These are phyloP conservation scores for Saccharomyces hybrid DNA, from an alignment of 1,139 yeast species.

Conservation along the genomic window DNA sequence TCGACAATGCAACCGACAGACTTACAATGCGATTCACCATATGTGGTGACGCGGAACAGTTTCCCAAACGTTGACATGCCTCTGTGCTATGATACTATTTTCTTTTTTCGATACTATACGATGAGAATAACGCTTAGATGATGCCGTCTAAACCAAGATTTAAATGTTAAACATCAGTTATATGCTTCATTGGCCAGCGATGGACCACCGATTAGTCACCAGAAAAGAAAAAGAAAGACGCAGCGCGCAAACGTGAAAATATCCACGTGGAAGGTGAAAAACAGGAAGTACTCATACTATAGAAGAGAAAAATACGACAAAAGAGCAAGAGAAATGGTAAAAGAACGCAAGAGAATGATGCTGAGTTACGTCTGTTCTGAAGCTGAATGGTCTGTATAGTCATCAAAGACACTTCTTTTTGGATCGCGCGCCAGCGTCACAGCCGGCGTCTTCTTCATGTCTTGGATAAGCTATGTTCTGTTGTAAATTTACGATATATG, in stretches of 20 bases:
- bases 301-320: background rate
- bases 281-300: background rate
- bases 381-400: background rate
- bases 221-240: background rate
- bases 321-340: background rate
- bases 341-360: background rate
- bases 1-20: conserved; percentile 99
- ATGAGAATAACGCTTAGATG: background rate
- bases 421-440: background rate
- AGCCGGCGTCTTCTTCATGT: background rate
- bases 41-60: conserved; percentile 74
- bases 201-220: background rate
- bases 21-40: conserved; percentile 96
- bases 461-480: background rate
- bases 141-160: background rate
- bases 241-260: background rate
- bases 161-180: background rate
- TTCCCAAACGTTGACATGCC: conserved; percentile 61
- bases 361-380: background rate
- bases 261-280: background rate
- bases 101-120: background rate
- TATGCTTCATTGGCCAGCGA: background rate
- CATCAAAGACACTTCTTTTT: background rate
- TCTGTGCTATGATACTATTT: background rate
- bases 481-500: background rate